phyloP scores from a whole-genome alignment of 306 rosid species.

The Pterocarpus macrocarpus region DNA sequence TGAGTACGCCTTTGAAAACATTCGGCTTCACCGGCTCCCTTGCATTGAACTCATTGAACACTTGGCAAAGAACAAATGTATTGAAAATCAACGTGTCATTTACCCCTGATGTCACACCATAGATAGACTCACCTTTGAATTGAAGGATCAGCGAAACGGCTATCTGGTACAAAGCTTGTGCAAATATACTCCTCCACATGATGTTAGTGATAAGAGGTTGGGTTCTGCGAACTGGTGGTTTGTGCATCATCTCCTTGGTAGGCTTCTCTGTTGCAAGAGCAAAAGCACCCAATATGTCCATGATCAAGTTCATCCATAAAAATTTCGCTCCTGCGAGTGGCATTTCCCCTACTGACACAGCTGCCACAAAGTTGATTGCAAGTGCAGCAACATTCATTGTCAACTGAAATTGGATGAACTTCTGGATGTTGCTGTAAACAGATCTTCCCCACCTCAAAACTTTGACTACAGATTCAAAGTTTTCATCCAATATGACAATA shows the following conservation, averaged over 20 bases:
- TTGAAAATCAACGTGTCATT: slow-evolving; percentile 53
- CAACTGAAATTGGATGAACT: slow-evolving; percentile 49
- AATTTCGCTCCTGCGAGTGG: slow-evolving; percentile 45
- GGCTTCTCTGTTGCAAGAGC: slow-evolving; percentile 52
- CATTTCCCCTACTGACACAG: slow-evolving; percentile 45
- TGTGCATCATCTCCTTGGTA: slow-evolving; percentile 43
- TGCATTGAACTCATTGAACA: no score
- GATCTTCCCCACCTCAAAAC: slow-evolving; percentile 51
- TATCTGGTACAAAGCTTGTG: slow-evolving; percentile 49
- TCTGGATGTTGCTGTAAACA: slow-evolving; percentile 51
- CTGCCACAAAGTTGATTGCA: slow-evolving; percentile 48
- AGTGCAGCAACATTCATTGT: slow-evolving; percentile 49
- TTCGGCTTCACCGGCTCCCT: no score
- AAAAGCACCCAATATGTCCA: slow-evolving; percentile 51
- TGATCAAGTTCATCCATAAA: slow-evolving; percentile 49
- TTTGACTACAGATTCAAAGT: slow-evolving; percentile 41
- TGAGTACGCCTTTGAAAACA: no score
- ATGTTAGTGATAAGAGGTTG: slow-evolving; percentile 46
- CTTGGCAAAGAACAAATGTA: slow-evolving; percentile 48
- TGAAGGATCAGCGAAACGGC: slow-evolving; percentile 37
- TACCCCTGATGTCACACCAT: slow-evolving; percentile 45
- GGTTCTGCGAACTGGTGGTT: slow-evolving; percentile 45
- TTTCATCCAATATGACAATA: slow-evolving; percentile 50
- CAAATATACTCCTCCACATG: slow-evolving; percentile 49
- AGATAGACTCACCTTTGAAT: slow-evolving; percentile 46